Evolutionary conservation across 495 filamentous ascomycete species (phyloP).

Genomic region (Clavariopsis aquatica): DNA sequence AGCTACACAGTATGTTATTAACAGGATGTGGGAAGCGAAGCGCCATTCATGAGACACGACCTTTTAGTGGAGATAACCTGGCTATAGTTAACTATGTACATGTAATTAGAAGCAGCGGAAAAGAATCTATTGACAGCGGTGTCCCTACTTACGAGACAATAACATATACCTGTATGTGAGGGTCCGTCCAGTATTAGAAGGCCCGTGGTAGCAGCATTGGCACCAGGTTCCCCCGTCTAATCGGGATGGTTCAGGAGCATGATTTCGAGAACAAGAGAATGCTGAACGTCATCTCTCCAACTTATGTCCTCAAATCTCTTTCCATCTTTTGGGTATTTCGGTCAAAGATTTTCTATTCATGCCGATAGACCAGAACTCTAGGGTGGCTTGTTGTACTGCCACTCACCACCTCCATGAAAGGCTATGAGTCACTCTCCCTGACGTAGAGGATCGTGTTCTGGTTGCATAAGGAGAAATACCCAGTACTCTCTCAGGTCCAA

Average conservation of each 20-base stretch:
- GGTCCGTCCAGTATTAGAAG: background rate
- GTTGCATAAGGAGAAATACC: background rate
- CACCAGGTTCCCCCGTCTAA: background rate
- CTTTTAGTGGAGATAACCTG: background rate
- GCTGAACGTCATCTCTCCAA: background rate
- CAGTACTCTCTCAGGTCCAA: background rate
- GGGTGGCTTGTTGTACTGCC: background rate
- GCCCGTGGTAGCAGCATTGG: background rate
- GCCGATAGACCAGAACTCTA: background rate
- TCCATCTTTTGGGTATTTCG: background rate
- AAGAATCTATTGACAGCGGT: background rate
- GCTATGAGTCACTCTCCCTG: background rate
- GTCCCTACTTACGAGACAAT: background rate
- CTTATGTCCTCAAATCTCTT: background rate
- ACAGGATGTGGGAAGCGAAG: background rate
- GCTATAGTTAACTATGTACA: background rate
- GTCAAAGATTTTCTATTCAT: background rate
- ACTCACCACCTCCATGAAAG: background rate
- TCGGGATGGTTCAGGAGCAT: background rate
- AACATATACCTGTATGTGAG: background rate
- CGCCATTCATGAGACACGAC: background rate
- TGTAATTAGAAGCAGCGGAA: background rate
- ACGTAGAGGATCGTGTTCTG: background rate
- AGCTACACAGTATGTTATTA: background rate
- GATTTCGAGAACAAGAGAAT: background rate